These are phyloP conservation scores for Cytospora schulzeri DNA, from an alignment of 2,329 filamentous ascomycete species.

Conservation along the genomic window DNA sequence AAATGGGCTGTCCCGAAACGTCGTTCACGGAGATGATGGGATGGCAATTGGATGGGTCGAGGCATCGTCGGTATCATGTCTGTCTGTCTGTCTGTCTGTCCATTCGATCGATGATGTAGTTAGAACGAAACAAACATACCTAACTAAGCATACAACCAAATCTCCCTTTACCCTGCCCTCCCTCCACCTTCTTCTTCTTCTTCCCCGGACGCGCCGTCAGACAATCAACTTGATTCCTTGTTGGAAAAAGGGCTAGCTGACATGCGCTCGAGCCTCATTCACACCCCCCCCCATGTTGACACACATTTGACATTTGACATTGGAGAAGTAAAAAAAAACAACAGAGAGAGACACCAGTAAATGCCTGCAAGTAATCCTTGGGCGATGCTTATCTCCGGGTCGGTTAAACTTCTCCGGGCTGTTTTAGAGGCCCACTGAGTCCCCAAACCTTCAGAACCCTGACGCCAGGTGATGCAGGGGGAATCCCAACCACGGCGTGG, in stretches of 20 bases:
- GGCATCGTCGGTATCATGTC: too few species aligned
- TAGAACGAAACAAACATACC: too few species aligned
- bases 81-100: too few species aligned
- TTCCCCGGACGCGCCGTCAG: background rate
- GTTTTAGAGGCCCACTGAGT: background rate
- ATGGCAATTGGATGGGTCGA: too few species aligned
- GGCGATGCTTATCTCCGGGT: background rate
- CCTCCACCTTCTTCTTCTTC: too few species aligned
- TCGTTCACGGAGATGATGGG: background rate
- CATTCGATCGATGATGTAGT: too few species aligned
- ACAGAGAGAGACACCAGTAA: background rate
- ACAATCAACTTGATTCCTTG: background rate
- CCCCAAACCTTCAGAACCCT: background rate
- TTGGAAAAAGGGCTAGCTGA: background rate
- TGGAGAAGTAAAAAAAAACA: too few species aligned
- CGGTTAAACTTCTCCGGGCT: background rate
- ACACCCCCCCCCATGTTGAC: too few species aligned
- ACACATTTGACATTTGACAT: too few species aligned
- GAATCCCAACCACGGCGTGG: background rate
- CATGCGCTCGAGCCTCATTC: background rate
- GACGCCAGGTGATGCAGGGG: background rate
- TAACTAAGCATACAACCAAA: too few species aligned
- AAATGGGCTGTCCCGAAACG: background rate
- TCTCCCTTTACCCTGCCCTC: too few species aligned
- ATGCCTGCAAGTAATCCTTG: too few species aligned